A percentile compares a stretch with the other conserved stretches of the same genome.
Evolutionary conservation across 345 rosid genomes (phyloP).

Genomic region (Citrus unshiu): DNA sequence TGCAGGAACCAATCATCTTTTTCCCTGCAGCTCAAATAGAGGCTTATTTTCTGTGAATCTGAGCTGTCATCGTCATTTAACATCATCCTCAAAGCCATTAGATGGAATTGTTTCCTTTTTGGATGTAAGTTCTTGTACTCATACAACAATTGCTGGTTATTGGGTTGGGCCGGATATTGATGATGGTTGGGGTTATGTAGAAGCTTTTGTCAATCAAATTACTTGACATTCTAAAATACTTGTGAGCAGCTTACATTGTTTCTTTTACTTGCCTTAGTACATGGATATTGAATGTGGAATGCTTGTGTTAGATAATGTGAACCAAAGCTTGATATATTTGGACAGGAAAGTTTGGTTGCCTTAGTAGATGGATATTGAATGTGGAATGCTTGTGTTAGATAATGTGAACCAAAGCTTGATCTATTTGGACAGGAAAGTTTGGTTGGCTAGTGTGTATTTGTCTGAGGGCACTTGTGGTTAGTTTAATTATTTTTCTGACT

Average conservation of each 20-base stretch:
- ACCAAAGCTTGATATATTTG: not conserved
- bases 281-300: slow-evolving; percentile 13
- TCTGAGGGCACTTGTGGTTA: not conserved
- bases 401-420: not conserved
- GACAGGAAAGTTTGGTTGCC: not conserved
- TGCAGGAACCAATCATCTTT: slow-evolving; percentile 31
- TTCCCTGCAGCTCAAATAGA: slow-evolving; percentile 14
- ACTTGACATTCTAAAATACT: slow-evolving; percentile 18
- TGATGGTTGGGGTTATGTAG: slow-evolving; percentile 74
- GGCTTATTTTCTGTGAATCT: slow-evolving; percentile 16
- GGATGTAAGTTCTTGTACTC: slow-evolving; percentile 34
- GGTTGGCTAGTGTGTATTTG: not conserved
- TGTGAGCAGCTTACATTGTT: slow-evolving; percentile 4
- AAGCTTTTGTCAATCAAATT: slow-evolving; percentile 43
- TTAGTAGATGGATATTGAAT: slow-evolving; percentile 11
- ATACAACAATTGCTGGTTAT: slow-evolving; percentile 39
- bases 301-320: not conserved
- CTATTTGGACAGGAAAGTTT: not conserved
- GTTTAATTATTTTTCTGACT: not conserved
- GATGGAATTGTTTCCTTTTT: slow-evolving; percentile 28
- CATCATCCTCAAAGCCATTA: slow-evolving; percentile 14
- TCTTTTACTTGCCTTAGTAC: not conserved
- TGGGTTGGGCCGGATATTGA: slow-evolving; percentile 77
- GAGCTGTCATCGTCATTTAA: slow-evolving; percentile 15
- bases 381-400: slow-evolving; percentile 1